A percentile compares a stretch with the other conserved stretches of the same genome.
Conservation (phyloP, 169 alveolate species). For the Eimeria acervulina region DNA sequence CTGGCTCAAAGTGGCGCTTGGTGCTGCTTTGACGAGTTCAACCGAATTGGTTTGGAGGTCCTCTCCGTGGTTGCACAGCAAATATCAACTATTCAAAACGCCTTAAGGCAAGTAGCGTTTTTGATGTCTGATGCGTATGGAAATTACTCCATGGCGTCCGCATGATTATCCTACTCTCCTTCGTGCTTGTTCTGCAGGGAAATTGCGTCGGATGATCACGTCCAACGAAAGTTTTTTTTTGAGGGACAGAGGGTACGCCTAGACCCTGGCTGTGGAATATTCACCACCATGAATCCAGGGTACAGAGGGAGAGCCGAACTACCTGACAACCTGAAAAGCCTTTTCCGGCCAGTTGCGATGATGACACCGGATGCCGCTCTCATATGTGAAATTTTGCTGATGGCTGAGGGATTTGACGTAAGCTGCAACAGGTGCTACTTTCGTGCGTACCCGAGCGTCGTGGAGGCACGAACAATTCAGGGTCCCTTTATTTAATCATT, state of each 20-base stretch:
- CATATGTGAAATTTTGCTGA: slow-evolving; percentile 97
- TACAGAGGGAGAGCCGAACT: slow-evolving; percentile 97
- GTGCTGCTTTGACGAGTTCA: slow-evolving; percentile 99
- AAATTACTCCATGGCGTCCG: background rate
- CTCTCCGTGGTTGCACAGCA: slow-evolving; percentile 98
- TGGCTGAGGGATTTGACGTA: slow-evolving; percentile 97
- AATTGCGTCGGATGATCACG: slow-evolving; percentile 82
- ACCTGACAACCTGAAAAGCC: slow-evolving; percentile 97
- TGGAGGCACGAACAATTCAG: background rate
- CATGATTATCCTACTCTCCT: background rate
- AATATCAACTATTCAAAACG: slow-evolving; percentile 95
- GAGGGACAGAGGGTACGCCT: slow-evolving; percentile 96
- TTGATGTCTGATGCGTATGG: background rate
- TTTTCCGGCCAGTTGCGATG: slow-evolving; percentile 98
- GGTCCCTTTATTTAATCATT: background rate
- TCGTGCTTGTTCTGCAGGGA: slow-evolving; percentile 25
- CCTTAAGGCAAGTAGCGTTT: slow-evolving; percentile 87
- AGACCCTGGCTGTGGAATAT: slow-evolving; percentile 97
- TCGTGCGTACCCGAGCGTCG: background rate
- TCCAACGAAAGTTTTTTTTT: slow-evolving; percentile 91
- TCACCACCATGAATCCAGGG: slow-evolving; percentile 98
- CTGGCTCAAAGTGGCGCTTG: slow-evolving; percentile 97
- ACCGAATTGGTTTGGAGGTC: slow-evolving; percentile 97
- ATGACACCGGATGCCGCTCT: slow-evolving; percentile 97
- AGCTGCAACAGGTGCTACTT: slow-evolving; percentile 78